phyloP scores from a whole-genome alignment of 1,284 basidiomycete genomes.

The Ceratobasidium sp. region DNA sequence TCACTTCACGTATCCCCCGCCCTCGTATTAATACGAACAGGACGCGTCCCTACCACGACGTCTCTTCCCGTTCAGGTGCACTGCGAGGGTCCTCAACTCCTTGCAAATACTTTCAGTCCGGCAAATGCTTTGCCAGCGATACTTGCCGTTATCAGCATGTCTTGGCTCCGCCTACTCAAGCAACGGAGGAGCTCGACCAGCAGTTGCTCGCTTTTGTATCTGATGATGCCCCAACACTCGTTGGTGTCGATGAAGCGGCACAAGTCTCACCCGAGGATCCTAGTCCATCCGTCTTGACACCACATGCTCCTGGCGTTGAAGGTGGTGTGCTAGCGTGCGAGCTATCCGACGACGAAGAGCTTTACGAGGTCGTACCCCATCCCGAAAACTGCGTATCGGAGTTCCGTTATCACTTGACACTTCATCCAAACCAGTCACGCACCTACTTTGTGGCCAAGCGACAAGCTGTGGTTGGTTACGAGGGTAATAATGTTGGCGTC shows the following conservation, averaged over 20 bases:
- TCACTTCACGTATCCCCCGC: conserved; percentile 15
- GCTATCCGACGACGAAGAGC: conserved; percentile 36
- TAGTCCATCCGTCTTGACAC: not conserved
- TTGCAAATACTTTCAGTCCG: conserved; percentile 25
- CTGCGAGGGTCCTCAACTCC: conserved; percentile 11
- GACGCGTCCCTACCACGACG: conserved; percentile 36
- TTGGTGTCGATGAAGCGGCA: not conserved
- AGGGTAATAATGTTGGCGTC: conserved; percentile 36
- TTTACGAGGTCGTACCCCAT: conserved; percentile 22
- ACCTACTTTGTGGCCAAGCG: conserved; percentile 33
- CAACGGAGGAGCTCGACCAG: conserved; percentile 21
- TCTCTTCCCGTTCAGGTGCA: not conserved
- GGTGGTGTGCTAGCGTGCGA: not conserved
- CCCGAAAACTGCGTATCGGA: conserved; percentile 9
- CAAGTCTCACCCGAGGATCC: not conserved
- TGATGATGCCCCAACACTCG: not conserved
- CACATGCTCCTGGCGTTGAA: not conserved
- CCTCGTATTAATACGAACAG: conserved; percentile 29
- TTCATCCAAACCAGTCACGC: conserved; percentile 13
- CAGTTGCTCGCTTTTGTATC: conserved; percentile 30
- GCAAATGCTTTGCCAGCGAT: conserved; percentile 20
- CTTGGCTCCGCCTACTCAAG: not conserved
- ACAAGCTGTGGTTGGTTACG: conserved; percentile 29
- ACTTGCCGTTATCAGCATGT: conserved; percentile 34
- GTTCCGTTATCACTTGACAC: conserved; percentile 10